These are phyloP conservation scores for Lithohypha guttulata DNA, from an alignment of 2,329 filamentous ascomycete species.

Conservation along the genomic window DNA sequence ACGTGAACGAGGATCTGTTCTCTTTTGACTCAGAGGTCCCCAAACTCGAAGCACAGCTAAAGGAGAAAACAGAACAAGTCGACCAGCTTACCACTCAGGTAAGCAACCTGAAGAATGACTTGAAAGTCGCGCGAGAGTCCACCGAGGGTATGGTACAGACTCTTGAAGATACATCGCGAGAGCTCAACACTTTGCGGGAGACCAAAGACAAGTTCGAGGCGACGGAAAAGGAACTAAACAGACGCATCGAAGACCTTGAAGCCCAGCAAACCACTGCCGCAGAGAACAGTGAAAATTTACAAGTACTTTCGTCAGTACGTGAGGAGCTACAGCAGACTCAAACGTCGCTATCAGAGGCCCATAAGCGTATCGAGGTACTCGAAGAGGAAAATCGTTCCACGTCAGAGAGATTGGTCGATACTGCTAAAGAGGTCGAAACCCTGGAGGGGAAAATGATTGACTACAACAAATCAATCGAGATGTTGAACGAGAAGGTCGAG, in stretches of 20 bases:
- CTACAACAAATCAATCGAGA: constrained; percentile 2
- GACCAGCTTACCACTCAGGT: constrained; percentile 60
- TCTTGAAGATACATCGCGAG: constrained; percentile 56
- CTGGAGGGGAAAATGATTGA: constrained; percentile 14
- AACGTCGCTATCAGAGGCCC: constrained; percentile 30
- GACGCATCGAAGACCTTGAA: constrained; percentile 35
- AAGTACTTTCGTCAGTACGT: constrained; percentile 28
- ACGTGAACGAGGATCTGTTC: constrained; percentile 64
- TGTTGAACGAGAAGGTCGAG: constrained; percentile 25
- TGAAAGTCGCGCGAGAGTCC: constrained; percentile 61
- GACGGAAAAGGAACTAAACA: constrained; percentile 31
- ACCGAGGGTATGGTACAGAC: constrained; percentile 54
- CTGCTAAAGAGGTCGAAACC: constrained; percentile 18
- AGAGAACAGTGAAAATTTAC: constrained; percentile 24
- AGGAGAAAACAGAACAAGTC: constrained; percentile 60
- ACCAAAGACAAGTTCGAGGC: constrained; percentile 39
- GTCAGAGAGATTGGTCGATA: constrained; percentile 18
- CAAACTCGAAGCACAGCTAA: constrained; percentile 63
- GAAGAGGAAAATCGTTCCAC: constrained; percentile 26
- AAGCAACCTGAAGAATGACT: constrained; percentile 55
- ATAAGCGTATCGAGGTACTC: constrained; percentile 20
- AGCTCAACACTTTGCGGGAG: constrained; percentile 48
- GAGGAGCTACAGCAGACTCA: constrained; percentile 33
- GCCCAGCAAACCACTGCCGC: constrained; percentile 21
- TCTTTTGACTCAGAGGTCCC: constrained; percentile 84